Conservation (phyloP, 1,139 yeast genomes). For the Yamadazyma buinensis region DNA sequence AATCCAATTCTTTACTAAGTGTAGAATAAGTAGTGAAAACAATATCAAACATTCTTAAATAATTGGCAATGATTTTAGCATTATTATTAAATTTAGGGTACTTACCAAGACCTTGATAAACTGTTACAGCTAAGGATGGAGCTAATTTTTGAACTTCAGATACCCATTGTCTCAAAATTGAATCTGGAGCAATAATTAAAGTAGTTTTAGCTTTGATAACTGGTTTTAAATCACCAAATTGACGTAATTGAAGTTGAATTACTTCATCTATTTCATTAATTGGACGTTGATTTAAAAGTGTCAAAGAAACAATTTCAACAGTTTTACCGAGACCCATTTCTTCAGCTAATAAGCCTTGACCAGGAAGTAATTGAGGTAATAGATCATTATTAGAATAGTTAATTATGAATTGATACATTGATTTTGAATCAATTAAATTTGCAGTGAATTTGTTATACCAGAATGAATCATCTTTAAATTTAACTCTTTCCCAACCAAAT, state of each 20-base stretch:
- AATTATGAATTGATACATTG: constrained; percentile 25
- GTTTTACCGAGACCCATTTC: constrained; percentile 99
- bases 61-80: constrained; percentile 43
- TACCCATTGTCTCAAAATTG: constrained; percentile 81
- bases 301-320: constrained; percentile 69
- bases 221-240: constrained; percentile 34
- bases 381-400: constrained; percentile 15
- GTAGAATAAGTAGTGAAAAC: constrained; percentile 75
- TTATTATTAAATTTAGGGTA: constrained; percentile 43
- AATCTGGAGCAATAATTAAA: constrained; percentile 77
- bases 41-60: constrained; percentile 61
- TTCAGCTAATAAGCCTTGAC: constrained; percentile 75
- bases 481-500: constrained; percentile 50
- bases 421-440: constrained; percentile 33
- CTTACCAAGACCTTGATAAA: constrained; percentile 59
- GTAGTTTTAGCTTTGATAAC: constrained; percentile 65
- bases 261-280: constrained; percentile 39
- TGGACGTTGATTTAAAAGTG: constrained; percentile 56
- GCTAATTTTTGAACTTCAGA: constrained; percentile 65
- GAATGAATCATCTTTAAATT: constrained; percentile 13
- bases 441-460: constrained; percentile 54
- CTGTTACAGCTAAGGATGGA: constrained; percentile 50
- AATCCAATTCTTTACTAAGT: constrained; percentile 72
- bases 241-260: constrained; percentile 29
- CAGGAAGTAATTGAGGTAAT: constrained; percentile 30